Percentiles rank a stretch among this genome's conserved stretches.
These are phyloP conservation scores for Boeremia exigua DNA, from an alignment of 2,329 filamentous ascomycete genomes.

Conservation along the genomic window DNA sequence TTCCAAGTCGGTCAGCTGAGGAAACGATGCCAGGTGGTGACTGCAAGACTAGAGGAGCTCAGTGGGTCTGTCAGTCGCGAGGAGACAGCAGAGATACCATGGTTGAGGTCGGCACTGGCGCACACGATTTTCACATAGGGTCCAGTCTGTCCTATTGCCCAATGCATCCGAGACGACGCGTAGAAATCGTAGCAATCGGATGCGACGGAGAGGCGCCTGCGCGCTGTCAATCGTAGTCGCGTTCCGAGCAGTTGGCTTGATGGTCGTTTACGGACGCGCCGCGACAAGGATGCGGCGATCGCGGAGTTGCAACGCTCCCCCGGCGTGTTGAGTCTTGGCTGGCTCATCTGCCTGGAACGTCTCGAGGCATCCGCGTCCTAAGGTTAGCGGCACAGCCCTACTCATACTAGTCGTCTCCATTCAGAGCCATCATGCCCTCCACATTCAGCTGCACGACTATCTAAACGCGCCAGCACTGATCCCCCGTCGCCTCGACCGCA, in stretches of 20 bases:
- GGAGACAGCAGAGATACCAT: conserved; percentile 5
- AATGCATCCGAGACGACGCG: background rate
- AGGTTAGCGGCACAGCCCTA: conserved; percentile 27
- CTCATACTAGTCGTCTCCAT: conserved; percentile 17
- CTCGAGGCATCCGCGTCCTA: conserved; percentile 23
- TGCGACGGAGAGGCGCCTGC: conserved; percentile 2
- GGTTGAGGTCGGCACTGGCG: background rate
- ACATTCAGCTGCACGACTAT: conserved; percentile 21
- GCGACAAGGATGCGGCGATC: conserved; percentile 10
- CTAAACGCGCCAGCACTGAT: conserved; percentile 33
- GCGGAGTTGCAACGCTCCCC: conserved; percentile 1
- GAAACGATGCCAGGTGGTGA: conserved; percentile 30
- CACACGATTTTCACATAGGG: background rate
- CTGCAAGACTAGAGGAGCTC: background rate
- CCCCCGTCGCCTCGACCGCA: conserved; percentile 24
- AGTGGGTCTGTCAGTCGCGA: background rate
- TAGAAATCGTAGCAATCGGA: conserved; percentile 1
- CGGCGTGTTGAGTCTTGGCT: conserved; percentile 16
- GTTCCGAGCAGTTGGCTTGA: conserved; percentile 2
- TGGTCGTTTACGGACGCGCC: background rate
- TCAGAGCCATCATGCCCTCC: conserved; percentile 27
- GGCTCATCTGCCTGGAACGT: conserved; percentile 22
- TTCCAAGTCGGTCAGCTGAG: conserved; percentile 34
- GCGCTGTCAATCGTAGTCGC: background rate
- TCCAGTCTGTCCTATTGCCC: background rate